These are phyloP conservation scores for Actinomucor elegans DNA, from an alignment of 371 early-diverging fungal species.

Conservation along the genomic window DNA sequence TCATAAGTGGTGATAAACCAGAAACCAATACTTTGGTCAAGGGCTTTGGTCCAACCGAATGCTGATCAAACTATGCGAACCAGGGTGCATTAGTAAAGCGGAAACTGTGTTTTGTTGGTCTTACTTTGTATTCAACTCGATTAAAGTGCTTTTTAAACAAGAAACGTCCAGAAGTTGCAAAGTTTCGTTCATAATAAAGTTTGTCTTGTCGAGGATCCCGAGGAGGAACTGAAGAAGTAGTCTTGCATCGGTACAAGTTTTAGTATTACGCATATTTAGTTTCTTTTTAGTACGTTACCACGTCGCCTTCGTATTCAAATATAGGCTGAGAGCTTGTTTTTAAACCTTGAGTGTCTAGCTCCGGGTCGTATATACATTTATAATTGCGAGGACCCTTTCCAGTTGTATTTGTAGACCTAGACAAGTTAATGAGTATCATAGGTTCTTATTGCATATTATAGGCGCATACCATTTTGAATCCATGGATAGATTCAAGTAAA, in stretches of 20 bases:
- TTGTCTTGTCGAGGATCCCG: slow-evolving; percentile 44
- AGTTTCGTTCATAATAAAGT: slow-evolving; percentile 31
- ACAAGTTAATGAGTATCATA: neutral
- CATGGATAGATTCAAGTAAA: slow-evolving; percentile 29
- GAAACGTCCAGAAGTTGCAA: slow-evolving; percentile 28
- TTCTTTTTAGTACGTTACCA: too few relatives aligned
- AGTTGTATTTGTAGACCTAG: slow-evolving; percentile 15
- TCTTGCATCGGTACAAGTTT: neutral
- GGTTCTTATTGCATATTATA: neutral
- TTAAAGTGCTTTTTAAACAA: slow-evolving; percentile 19
- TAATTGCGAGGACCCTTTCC: slow-evolving; percentile 40
- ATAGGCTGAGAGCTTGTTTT: slow-evolving; percentile 28
- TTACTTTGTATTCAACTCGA: slow-evolving; percentile 34
- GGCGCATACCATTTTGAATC: slow-evolving; percentile 40
- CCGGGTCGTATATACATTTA: slow-evolving; percentile 47
- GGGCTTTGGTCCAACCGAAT: slow-evolving; percentile 39
- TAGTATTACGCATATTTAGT: too few relatives aligned
- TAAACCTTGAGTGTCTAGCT: slow-evolving; percentile 33
- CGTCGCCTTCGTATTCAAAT: slow-evolving; percentile 36
- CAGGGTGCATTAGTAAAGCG: too few relatives aligned
- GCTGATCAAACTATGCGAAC: slow-evolving; percentile 39
- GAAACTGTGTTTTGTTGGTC: too few relatives aligned
- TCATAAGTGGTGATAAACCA: slow-evolving; percentile 41
- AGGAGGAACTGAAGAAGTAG: slow-evolving; percentile 8
- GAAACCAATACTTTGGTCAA: slow-evolving; percentile 37